Evolutionary conservation across 2,329 filamentous ascomycete species (phyloP), one percentile per base, ranked within the genome.

Genomic region (Neonectria magnoliae): DNA sequence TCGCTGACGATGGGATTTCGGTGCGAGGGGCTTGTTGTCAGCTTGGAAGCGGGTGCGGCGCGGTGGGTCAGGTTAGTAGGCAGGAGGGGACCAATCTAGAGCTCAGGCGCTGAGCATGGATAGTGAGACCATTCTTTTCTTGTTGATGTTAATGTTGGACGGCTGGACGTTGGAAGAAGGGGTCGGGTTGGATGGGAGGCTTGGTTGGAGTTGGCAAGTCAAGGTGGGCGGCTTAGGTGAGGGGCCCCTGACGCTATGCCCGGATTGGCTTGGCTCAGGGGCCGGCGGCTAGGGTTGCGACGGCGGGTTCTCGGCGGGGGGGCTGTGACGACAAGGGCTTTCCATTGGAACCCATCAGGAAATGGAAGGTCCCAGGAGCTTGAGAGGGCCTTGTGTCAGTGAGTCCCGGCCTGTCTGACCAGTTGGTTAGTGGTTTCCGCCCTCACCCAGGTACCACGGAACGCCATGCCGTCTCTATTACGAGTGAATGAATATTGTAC

Each of bases 241-340:
- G 69, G 68, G 69, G 68, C 63, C 38, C 53, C 63, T 57, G n/a
- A 48, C 45, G 54, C 50, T 52, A 67, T 68, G 6, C 70, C 66
- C 5, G 20, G 66, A 64, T 13, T 5, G 60, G 70, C 33, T 71
- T 71, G 60, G 70, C 48, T 67, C 70, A 72, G 70, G 70, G 70
- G 70, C n/a, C 22, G 38, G 57, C 42, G 38, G 20, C 22, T 14
- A 33, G 29, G 48, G 31, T 57, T 22, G 42, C 10, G n/a, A n/a
- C 55, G 54, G 2, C 42, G 27, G 27, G 53, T 18, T 33, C 22
- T 38, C n/a, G n/a, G 38, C 13, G n/a, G 27, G 48, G 44, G 33
- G 45, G 36, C 56, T 59, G 47, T 31, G 56, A 22, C 25, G 45
- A 47, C 18, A 45, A 33, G 22, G n/a, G 20, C 18, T 38, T 41